Conservation (phyloP, 2,329 filamentous ascomycete species). For the Exophiala xenobiotica region DNA sequence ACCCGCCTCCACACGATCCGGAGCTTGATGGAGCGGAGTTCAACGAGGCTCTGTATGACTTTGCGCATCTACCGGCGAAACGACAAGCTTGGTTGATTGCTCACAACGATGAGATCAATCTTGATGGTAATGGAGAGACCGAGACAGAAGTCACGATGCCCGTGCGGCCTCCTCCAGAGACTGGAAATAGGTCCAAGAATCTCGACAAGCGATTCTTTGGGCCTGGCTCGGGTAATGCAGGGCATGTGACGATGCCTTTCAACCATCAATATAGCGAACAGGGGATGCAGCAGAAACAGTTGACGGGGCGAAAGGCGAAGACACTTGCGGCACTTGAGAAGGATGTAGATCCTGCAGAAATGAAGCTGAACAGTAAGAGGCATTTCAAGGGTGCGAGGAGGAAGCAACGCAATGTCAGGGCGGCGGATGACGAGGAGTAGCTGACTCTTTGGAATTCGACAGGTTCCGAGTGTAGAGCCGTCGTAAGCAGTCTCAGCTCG, state of each 20-base stretch:
- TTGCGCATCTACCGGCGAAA: constrained; percentile 76
- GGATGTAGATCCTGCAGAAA: constrained; percentile 77
- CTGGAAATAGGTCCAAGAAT: constrained; percentile 69
- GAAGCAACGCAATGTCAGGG: constrained; percentile 56
- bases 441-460: not conserved
- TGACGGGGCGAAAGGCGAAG: constrained; percentile 78
- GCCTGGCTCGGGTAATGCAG: constrained; percentile 54
- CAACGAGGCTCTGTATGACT: constrained; percentile 86
- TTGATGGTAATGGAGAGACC: constrained; percentile 41
- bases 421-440: constrained; percentile 37
- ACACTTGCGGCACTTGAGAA: constrained; percentile 80
- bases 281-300: constrained; percentile 64
- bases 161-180: constrained; percentile 13
- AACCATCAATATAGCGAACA: constrained; percentile 86
- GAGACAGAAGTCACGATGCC: constrained; percentile 34
- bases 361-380: constrained; percentile 74
- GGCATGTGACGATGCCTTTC: constrained; percentile 76
- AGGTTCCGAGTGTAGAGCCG: not conserved
- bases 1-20: constrained; percentile 72
- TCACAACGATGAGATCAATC: constrained; percentile 46
- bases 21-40: constrained; percentile 70
- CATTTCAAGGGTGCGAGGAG: constrained; percentile 82
- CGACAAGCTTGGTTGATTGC: constrained; percentile 63
- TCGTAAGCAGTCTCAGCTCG: too few relatives aligned
- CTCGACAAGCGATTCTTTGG: constrained; percentile 92